A percentile compares a stretch with the other conserved stretches of the same genome.
Evolutionary conservation across 1,284 basidiomycete genomes (phyloP).

Genomic region (Earliella scabrosa): DNA sequence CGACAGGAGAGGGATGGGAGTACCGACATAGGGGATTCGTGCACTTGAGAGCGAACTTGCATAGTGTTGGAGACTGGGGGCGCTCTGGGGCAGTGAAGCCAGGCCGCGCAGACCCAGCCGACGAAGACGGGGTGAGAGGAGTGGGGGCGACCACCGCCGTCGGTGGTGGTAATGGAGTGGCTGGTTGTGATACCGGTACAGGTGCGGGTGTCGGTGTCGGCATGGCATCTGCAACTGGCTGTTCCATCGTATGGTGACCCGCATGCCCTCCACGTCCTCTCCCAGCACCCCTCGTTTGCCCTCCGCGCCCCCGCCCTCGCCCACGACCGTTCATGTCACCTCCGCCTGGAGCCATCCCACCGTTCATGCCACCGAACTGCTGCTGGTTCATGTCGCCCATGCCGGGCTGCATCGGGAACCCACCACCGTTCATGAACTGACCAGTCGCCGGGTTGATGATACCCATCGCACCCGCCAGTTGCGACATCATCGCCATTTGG

Average conservation of each 20-base stretch:
- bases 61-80: constrained; percentile 83
- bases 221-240: constrained; percentile 5
- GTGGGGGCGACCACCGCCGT: constrained; percentile 40
- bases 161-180: constrained; percentile 21
- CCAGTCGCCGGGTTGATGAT: constrained; percentile 62
- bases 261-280: constrained; percentile 40
- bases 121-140: constrained; percentile 34
- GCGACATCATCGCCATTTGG: constrained; percentile 85
- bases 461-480: constrained; percentile 77
- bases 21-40: constrained; percentile 86
- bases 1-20: constrained; percentile 91
- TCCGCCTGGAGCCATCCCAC: constrained; percentile 40
- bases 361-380: constrained; percentile 51
- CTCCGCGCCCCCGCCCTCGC: constrained; percentile 41
- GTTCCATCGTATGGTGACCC: constrained; percentile 19
- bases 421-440: constrained; percentile 51
- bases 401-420: constrained; percentile 60
- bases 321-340: constrained; percentile 39
- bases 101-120: constrained; percentile 38
- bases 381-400: constrained; percentile 62
- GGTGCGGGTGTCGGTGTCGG: constrained; percentile 1
- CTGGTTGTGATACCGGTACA: constrained; percentile 14
- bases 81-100: constrained; percentile 70
- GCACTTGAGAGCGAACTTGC: constrained; percentile 91
- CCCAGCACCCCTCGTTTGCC: constrained; percentile 25